Base-by-base conservation (phyloP, 2,329 filamentous ascomycete species). In the Botrytis squamosa region DNA sequence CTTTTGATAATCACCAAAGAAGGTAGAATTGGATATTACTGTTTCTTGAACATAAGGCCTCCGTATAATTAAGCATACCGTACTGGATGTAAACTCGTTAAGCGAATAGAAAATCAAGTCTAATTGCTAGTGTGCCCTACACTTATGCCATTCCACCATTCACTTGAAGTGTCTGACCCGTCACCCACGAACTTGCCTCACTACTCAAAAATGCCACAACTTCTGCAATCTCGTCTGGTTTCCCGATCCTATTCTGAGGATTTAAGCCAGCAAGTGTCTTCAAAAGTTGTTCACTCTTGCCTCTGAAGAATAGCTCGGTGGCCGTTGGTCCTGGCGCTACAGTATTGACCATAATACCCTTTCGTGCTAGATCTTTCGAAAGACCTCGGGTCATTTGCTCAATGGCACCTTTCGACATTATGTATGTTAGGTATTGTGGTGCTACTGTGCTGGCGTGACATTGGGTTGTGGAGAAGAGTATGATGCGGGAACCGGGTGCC, bases 381-480 rank as follows among this genome's bases (percentile, higher is more conserved):
- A 88, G 74, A 0, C 85, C 80, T 2, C 86, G 83, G 0, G 83
- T 83, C 81, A 88, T 85, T 76, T 88, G 85, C 79, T 88, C 86
- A 59, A 89, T 83, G 3, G 87, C 85, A 33, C 86, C 87, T 75
- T 89, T 89, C 20, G 85, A 85, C 0, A 83, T 79, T 22, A 81
- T 79, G 78, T 89, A 89, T 20, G 84, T 79, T 25, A 86, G 80
- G 74, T 86, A 86, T 4, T 81, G 78, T 1, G 84, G 82, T 6
- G 81, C 79, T 20, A 87, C 81, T 3, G 80, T 82, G 1, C 81
- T 82, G 16, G 81, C 79, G 12, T 76, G 75, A 29, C 79, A 82
- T 36, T 83, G 81, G 4, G 80, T 82, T 16, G 86, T 87, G 4
- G 86, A 87, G 75, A 89, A 81, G 74, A 90, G 83, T 74, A 89